Evolutionary conservation across 2,329 filamentous ascomycete genomes (phyloP), one percentile per base, ranked within the genome.

Genomic region (Talaromyces rugulosus): DNA sequence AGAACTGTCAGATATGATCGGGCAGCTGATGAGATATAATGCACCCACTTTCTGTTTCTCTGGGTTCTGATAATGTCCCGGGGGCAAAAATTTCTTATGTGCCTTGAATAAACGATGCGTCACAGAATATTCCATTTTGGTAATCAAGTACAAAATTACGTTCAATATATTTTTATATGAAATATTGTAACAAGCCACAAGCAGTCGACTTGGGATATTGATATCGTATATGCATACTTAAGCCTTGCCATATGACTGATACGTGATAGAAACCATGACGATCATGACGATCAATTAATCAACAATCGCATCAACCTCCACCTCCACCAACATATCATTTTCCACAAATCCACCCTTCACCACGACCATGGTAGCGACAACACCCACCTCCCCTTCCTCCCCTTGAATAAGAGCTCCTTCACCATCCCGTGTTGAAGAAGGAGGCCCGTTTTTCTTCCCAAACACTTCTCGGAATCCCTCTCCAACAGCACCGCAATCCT

Each of bases 231-330:
- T 40, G 14, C 23, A 23, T 51, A n/a, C 42, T n/a, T 44, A 44
- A n/a, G 2, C 31, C 7, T 33, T 33, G 31, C 31, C 11, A 9
- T 9, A 44, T 44, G n/a, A 44, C 40, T 18, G 23, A 23, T 44
- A 7, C 44, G 18, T 23, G 3, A n/a, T 47, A 23, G n/a, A 23
- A 8, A 47, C 18, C 44, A 27, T 11, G 5, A 11, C 11, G 8
- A 47, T 47, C 44, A 27, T 11, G 5, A 11, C 11, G 8, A 27
- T 18, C 44, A 27, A 11, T 44, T 14, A 47, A 53, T 66, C 62
- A 28, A 66, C 62, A 54, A 76, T 67, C 12, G 74, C 75, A 71
- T 77, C 74, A 34, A 76, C 72, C 58, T 77, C 74, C 55, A 77
- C 68, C 63, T 77, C 75, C n/a, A 77, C 74, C 54, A 75, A 64